A percentile compares a stretch with the other conserved stretches of the same genome.
Evolutionary conservation across 805 yeast genomes (phyloP).

Genomic region (Myxozyma udenii): DNA sequence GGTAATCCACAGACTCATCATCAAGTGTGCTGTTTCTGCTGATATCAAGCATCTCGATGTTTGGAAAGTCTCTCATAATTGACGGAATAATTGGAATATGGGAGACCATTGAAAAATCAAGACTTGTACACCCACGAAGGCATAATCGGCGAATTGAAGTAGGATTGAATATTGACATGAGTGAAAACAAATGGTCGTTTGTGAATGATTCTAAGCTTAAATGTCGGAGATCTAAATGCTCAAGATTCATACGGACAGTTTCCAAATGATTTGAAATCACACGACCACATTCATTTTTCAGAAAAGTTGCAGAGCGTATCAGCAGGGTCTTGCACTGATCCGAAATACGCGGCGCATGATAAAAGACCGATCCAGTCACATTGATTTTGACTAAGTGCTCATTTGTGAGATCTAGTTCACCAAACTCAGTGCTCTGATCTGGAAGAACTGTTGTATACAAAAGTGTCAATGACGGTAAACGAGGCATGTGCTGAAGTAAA

Average conservation of each 20-base stretch:
- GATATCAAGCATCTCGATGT: background rate
- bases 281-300: background rate
- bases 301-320: background rate
- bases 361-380: background rate
- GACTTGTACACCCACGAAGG: background rate
- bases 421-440: no score
- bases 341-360: background rate
- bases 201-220: background rate
- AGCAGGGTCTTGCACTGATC: background rate
- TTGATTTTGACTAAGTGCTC: no score
- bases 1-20: background rate
- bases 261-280: background rate
- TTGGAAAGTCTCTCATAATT: background rate
- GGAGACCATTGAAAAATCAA: background rate
- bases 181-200: background rate
- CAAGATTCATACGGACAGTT: background rate
- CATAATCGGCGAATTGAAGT: background rate
- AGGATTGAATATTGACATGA: background rate
- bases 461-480: background rate
- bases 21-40: background rate
- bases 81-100: background rate
- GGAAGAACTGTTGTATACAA: background rate
- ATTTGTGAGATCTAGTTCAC: no score
- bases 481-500: slow-evolving; percentile 2
- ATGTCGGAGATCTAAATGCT: slow-evolving; percentile 2